Conservation (phyloP, 2,329 filamentous ascomycete genomes). For the Fusarium tanahbumbuense region DNA sequence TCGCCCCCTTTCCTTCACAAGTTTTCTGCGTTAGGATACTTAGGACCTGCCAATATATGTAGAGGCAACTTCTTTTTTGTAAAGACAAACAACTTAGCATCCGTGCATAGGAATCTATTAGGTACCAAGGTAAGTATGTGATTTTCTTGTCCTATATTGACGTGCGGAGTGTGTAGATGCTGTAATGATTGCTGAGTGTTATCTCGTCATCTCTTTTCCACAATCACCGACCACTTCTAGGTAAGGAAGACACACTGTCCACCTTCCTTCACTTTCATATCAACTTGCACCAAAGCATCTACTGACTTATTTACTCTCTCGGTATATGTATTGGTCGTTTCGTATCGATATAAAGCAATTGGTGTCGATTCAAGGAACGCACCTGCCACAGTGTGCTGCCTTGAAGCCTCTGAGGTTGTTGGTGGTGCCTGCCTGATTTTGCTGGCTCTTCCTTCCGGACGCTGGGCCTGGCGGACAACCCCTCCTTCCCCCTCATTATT, state of each 20-base stretch:
- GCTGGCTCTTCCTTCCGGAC: conserved; percentile 16
- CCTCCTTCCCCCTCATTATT: conserved; percentile 1
- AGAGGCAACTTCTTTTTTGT: background rate
- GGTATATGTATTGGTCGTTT: background rate
- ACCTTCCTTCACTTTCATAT: background rate
- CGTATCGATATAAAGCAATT: background rate
- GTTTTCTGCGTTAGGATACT: background rate
- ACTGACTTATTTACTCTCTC: background rate
- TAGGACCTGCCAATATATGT: background rate
- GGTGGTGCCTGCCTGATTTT: conserved; percentile 8
- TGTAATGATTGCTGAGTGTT: background rate
- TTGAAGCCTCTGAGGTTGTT: conserved; percentile 19
- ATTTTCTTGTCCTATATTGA: background rate
- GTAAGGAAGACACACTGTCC: background rate
- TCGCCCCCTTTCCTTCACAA: background rate
- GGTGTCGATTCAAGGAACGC: background rate
- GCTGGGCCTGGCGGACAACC: conserved; percentile 2
- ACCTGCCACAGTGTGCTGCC: conserved; percentile 6
- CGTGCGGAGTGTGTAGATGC: too few relatives aligned
- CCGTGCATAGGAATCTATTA: background rate
- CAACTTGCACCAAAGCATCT: background rate
- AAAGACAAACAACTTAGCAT: background rate
- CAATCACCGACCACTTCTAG: background rate
- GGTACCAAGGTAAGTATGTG: background rate
- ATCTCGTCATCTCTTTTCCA: background rate